Conservation (phyloP, 768 basidiomycete species). For the Megacollybia marginata region DNA sequence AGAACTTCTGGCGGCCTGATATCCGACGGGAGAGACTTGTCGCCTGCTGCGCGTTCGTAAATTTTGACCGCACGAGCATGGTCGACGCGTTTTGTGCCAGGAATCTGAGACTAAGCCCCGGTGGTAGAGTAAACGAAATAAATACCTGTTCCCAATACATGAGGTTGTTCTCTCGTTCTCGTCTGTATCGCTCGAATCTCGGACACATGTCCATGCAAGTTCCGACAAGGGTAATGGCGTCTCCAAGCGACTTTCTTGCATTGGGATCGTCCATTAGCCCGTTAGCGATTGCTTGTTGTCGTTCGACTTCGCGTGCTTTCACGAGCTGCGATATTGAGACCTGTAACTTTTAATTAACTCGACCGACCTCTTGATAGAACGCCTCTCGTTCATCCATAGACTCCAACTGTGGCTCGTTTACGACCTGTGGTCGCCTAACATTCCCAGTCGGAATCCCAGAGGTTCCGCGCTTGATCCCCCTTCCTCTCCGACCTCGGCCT, state of each 20-base stretch:
- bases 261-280: constrained; percentile 87
- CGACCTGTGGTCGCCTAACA: constrained; percentile 13
- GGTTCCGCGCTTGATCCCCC: constrained; percentile 28
- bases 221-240: constrained; percentile 89
- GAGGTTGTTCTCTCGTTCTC: constrained; percentile 85
- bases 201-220: constrained; percentile 95
- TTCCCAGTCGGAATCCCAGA: constrained; percentile 29
- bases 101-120: constrained; percentile 39
- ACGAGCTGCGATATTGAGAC: constrained; percentile 40
- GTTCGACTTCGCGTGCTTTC: constrained; percentile 65
- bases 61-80: constrained; percentile 87
- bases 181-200: constrained; percentile 83
- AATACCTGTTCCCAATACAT: constrained; percentile 77
- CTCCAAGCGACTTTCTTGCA: constrained; percentile 72
- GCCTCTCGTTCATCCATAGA: constrained; percentile 57
- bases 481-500: constrained; percentile 41
- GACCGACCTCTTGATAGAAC: constrained; percentile 66
- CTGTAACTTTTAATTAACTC: not conserved
- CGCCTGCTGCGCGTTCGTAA: constrained; percentile 91
- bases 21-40: constrained; percentile 87
- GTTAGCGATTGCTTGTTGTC: constrained; percentile 66
- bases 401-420: constrained; percentile 48
- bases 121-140: constrained; percentile 19
- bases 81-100: constrained; percentile 80
- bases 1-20: constrained; percentile 82